phyloP scores from a whole-genome alignment of 805 yeast genomes.

The Metschnikowia matae region DNA sequence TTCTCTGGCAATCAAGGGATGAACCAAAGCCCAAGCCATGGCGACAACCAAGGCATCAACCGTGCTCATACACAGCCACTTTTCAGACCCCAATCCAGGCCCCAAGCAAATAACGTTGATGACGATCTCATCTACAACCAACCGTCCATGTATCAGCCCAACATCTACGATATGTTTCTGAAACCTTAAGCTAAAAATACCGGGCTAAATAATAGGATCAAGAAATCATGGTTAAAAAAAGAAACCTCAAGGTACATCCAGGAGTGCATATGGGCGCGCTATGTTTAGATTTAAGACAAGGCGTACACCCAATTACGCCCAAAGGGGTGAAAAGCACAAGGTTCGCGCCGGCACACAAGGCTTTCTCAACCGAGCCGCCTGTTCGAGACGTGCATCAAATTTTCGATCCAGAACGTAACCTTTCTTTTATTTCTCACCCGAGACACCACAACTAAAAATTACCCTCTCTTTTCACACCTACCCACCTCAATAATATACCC shows the following conservation, averaged over 20 bases:
- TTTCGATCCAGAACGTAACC: neutral
- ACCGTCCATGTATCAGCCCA: slow-evolving; percentile 46
- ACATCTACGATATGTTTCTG: slow-evolving; percentile 40
- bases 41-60: slow-evolving; percentile 1
- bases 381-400: slow-evolving; percentile 1
- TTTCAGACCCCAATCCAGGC: neutral
- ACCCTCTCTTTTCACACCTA: neutral
- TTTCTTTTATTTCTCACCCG: neutral
- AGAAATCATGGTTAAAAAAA: neutral
- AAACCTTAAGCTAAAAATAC: neutral
- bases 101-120: neutral
- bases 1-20: no score
- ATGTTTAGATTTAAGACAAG: neutral
- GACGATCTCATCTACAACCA: slow-evolving; percentile 25
- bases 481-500: neutral
- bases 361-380: neutral
- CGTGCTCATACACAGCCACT: neutral
- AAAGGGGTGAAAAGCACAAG: neutral
- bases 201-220: neutral
- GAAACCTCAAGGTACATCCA: neutral
- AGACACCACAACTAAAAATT: neutral
- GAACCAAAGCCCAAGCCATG: neutral
- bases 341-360: slow-evolving; percentile 1
- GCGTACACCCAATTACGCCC: neutral
- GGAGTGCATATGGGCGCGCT: neutral